Conservation (phyloP, 805 yeast species). For the Saccharomycopsis sp. region DNA sequence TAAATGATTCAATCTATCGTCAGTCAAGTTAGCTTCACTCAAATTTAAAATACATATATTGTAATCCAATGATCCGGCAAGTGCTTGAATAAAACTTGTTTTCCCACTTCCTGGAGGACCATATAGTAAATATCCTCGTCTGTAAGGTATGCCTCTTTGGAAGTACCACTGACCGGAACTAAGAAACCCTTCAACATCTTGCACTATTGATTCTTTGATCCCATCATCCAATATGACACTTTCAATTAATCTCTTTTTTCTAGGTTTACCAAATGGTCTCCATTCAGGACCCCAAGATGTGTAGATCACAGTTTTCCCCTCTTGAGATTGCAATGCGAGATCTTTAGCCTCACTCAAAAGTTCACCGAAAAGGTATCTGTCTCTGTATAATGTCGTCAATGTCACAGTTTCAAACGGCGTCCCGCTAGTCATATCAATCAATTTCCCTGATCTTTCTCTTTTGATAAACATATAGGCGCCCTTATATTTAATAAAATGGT, state of each 20-base stretch:
- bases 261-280: constrained; percentile 96
- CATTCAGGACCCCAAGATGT: constrained; percentile 98
- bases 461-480: constrained; percentile 86
- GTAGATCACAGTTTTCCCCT: constrained; percentile 89
- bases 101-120: constrained; percentile 99
- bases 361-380: constrained; percentile 60
- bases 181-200: constrained; percentile 77
- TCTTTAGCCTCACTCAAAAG: constrained; percentile 77
- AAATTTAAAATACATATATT: constrained; percentile 89
- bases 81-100: constrained; percentile 90
- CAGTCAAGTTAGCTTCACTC: constrained; percentile 87
- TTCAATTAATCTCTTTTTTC: constrained; percentile 75
- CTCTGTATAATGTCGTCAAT: constrained; percentile 80
- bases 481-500: constrained; percentile 75
- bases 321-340: constrained; percentile 72
- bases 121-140: constrained; percentile 87
- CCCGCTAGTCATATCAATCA: constrained; percentile 84
- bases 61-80: constrained; percentile 94
- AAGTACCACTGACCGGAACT: constrained; percentile 84
- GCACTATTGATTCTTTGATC: constrained; percentile 54
- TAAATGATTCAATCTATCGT: constrained; percentile 86
- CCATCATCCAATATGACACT: constrained; percentile 82
- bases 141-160: constrained; percentile 93
- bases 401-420: constrained; percentile 96
- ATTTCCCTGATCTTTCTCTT: constrained; percentile 83